Base-by-base conservation (phyloP, 441 rosid species). In the Eutrema salsugineum region DNA sequence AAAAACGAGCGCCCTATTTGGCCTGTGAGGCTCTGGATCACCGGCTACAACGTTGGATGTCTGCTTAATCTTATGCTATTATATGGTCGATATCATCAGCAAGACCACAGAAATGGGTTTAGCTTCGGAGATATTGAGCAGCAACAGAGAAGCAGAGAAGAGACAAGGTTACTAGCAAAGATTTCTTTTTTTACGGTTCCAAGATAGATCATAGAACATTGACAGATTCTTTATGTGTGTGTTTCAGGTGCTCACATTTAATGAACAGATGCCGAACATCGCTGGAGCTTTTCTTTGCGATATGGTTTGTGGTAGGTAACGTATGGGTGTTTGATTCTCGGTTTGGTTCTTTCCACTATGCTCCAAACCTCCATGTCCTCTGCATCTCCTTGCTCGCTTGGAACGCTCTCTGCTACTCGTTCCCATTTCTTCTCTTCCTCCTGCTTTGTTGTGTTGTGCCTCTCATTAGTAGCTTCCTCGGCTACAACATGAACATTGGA, bases 271-370 rank as follows among this genome's bases (percentile, higher is more conserved):
- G 98, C 64, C 75, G 88, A 57, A 83, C 96, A 44, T 94, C 85
- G 0, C 85, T 94, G 1, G 85, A 82, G 42, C 83, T 82, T 7
- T 82, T 82, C 80, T 82, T 79, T 48, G 85, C 83, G 19, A 79
- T 82, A 39, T 82, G 85, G 85, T 82, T 92, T 77, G 97, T 94
- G 56, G 89, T 92, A 88, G 99, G 97, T 4, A 91, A 91, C 28
- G 97, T 90, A 10, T 94, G 97, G 99, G 90, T 90, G 36, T 92
- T 90, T 1, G 97, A 94, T 84, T 86, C 99, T 19, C 86, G 97
- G 19, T 86, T 94, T 2, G 96, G 94, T 38, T 89, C 96, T 0
- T 88, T 89, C 83, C 85, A 77, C 8, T 78, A 70, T 32, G 94
- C 98, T 55, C 97, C 98, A 11, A 90, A 78, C 54, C 94, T 94